A percentile compares a stretch with the other conserved stretches of the same genome.
These are phyloP conservation scores for Quercus alba DNA, from an alignment of 306 rosid species.

Conservation along the genomic window DNA sequence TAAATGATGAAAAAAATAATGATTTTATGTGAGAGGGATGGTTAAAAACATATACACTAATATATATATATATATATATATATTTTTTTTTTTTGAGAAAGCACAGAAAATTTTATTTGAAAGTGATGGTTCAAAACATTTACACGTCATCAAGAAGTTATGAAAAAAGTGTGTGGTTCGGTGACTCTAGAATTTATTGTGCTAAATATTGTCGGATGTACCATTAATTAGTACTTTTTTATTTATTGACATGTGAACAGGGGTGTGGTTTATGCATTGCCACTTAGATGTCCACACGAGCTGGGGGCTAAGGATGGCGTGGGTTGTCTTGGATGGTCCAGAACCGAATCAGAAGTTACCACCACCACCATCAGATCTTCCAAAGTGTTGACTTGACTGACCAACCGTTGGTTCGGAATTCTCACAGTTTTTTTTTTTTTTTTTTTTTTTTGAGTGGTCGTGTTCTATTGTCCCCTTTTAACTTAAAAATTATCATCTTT, in stretches of 20 bases:
- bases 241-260: constrained; percentile 32
- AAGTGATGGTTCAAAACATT: too few relatives aligned
- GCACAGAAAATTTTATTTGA: too few relatives aligned
- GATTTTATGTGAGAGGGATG: too few relatives aligned
- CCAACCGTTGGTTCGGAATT: constrained; percentile 13
- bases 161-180: too few relatives aligned
- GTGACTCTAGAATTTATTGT: too few relatives aligned
- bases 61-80: too few relatives aligned
- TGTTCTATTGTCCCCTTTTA: background rate
- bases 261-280: constrained; percentile 94
- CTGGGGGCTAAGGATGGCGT: constrained; percentile 89
- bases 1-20: too few relatives aligned
- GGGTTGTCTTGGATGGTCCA: constrained; percentile 72
- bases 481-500: constrained; percentile 6
- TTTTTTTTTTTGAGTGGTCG: background rate
- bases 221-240: background rate
- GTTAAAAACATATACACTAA: too few relatives aligned
- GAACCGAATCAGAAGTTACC: constrained; percentile 61
- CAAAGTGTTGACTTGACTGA: constrained; percentile 53
- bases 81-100: too few relatives aligned
- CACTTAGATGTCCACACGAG: constrained; percentile 86
- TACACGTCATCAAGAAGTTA: too few relatives aligned
- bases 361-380: constrained; percentile 88
- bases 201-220: background rate
- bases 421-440: background rate